These are phyloP conservation scores for Ochetophila trinervis DNA, from an alignment of 306 rosid genomes.

Conservation along the genomic window DNA sequence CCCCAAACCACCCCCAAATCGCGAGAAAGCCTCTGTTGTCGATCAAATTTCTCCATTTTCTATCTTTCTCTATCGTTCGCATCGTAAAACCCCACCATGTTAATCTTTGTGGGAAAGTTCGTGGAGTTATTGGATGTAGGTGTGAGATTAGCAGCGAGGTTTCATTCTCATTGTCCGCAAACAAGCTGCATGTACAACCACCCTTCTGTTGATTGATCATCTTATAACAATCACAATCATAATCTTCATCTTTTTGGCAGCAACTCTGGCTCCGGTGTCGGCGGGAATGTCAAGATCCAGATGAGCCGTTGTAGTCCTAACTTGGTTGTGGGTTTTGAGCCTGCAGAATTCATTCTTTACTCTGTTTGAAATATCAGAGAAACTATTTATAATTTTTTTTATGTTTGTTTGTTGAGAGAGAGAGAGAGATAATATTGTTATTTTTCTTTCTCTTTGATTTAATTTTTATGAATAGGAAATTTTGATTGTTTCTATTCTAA, in stretches of 20 bases:
- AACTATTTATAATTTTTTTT: background rate
- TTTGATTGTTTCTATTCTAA: background rate
- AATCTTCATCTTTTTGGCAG: constrained; percentile 10
- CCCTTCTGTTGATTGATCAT: constrained; percentile 35
- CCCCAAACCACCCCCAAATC: no score
- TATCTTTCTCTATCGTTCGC: no score
- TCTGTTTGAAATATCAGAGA: constrained; percentile 35
- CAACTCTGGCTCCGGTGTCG: background rate
- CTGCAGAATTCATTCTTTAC: constrained; percentile 48
- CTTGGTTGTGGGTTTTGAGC: constrained; percentile 3
- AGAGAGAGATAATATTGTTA: no score
- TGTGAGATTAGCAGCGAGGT: constrained; percentile 46
- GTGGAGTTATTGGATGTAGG: constrained; percentile 54
- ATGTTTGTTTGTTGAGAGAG: no score
- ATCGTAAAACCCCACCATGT: no score
- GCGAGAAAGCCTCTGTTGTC: no score
- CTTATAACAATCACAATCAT: constrained; percentile 24
- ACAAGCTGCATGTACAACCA: constrained; percentile 68
- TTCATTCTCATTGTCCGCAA: constrained; percentile 61
- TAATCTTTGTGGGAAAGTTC: no score
- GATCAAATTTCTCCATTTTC: no score
- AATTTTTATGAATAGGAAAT: background rate
- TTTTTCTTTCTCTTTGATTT: background rate
- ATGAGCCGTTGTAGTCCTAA: constrained; percentile 28
- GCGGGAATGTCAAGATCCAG: constrained; percentile 9